These are phyloP conservation scores for Xylariaceae sp. DNA, from an alignment of 2,329 filamentous ascomycete species.

Conservation along the genomic window DNA sequence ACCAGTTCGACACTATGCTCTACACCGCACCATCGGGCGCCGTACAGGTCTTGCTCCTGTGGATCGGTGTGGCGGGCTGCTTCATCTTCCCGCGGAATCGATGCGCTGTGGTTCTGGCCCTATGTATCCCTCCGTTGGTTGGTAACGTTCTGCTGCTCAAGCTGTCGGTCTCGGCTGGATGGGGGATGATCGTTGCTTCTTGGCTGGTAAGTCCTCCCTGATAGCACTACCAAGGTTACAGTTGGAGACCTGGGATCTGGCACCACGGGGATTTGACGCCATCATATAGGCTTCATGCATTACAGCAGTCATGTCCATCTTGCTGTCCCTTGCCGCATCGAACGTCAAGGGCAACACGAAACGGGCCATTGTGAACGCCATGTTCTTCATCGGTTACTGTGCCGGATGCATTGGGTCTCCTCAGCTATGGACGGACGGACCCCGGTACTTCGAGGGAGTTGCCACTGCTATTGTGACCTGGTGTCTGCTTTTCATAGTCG, in stretches of 20 bases:
- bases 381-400: slow-evolving; percentile 45
- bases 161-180: slow-evolving; percentile 31
- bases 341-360: slow-evolving; percentile 47
- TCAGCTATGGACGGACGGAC: slow-evolving; percentile 39
- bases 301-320: slow-evolving; percentile 32
- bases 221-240: background rate
- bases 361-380: slow-evolving; percentile 34
- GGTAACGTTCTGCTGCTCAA: slow-evolving; percentile 36
- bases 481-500: slow-evolving; percentile 29
- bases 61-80: slow-evolving; percentile 35
- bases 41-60: slow-evolving; percentile 36
- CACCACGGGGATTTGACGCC: too few species aligned
- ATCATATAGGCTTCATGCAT: slow-evolving; percentile 36
- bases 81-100: slow-evolving; percentile 31
- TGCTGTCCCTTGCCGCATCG: slow-evolving; percentile 36
- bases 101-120: slow-evolving; percentile 28
- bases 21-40: slow-evolving; percentile 41
- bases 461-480: slow-evolving; percentile 37
- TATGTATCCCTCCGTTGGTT: slow-evolving; percentile 34
- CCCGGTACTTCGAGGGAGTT: slow-evolving; percentile 38
- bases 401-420: slow-evolving; percentile 37
- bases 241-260: background rate
- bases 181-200: slow-evolving; percentile 39
- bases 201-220: slow-evolving; percentile 31
- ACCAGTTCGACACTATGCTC: slow-evolving; percentile 36